Evolutionary conservation across 129 eudicot species (phyloP), one percentile per base, ranked within the genome.

Genomic region (Artemisia argyi): DNA sequence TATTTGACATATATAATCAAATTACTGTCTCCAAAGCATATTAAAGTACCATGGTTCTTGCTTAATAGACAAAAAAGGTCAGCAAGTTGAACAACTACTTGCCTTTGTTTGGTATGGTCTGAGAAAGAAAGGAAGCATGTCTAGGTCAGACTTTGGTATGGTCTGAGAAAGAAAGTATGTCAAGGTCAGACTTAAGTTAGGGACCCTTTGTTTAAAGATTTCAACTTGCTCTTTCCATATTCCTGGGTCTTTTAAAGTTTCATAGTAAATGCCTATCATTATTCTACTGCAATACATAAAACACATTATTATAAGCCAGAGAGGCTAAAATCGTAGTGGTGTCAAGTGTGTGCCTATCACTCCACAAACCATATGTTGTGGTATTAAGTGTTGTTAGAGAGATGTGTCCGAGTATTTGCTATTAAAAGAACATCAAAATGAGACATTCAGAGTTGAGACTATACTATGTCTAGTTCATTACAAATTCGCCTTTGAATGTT

Each of bases 101-200:
- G 68, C 68, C 68, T 63, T 58, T 58, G 15, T 20, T 61, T 61
- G 65, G 65, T 13, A 26, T 61, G 65, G 65, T 28, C 2, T 26
- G 42, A 61, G 10, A 61, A 61, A 61, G 19, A 16, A 16, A 28
- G 65, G 15, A 61, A 61, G 28, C 4, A 22, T n/a, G 14, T 61
- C 12, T 11, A 1, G 24, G 30, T 28, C 65, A 13, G 65, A 13
- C 44, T 14, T 60, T 61, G 65, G 65, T 13, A 26, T 61, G 65
- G 65, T 28, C 2, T 26, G 42, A 61, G 10, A 61, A 61, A 61
- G 19, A 16, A 16, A 28, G 28, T 11, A 22, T n/a, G 14, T 61
- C 12, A 22, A 1, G 24, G 30, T 28, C 65, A 13, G 65, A 13
- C 44, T 14, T 60, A 20, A 22, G 22, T 15, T 26, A 60, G 30